Conservation (phyloP, 345 rosid species). For the Carallia pectinifolia region DNA sequence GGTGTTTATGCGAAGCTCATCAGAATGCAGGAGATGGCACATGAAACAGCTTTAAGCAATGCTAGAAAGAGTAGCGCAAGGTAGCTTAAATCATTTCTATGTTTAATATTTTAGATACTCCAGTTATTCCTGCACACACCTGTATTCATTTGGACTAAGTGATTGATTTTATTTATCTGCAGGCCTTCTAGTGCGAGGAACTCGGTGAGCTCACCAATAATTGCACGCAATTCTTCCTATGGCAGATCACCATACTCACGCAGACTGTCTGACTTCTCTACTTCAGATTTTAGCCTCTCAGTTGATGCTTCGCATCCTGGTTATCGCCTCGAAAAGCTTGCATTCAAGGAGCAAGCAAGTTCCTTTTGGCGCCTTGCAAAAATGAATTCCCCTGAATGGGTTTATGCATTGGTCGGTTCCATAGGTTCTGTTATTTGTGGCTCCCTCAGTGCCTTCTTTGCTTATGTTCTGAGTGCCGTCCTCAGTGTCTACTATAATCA, state of each 20-base stretch:
- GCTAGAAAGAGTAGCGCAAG: constrained; percentile 99
- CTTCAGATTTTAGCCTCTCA: constrained; percentile 95
- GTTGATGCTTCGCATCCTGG: constrained; percentile 68
- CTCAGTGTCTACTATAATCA: constrained; percentile 89
- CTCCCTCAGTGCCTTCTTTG: constrained; percentile 91
- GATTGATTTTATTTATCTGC: constrained; percentile 21
- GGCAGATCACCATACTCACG: constrained; percentile 97
- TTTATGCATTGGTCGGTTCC: constrained; percentile 82
- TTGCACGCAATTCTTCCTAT: constrained; percentile 87
- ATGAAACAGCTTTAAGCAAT: constrained; percentile 89
- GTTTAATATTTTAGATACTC: not conserved
- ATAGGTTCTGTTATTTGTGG: constrained; percentile 88
- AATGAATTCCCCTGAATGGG: constrained; percentile 98
- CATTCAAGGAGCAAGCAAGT: constrained; percentile 94
- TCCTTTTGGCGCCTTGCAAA: constrained; percentile 97
- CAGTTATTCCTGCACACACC: not conserved
- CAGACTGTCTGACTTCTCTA: constrained; percentile 91
- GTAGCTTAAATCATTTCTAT: constrained; percentile 27
- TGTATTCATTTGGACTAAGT: not conserved
- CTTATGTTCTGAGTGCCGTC: constrained; percentile 93
- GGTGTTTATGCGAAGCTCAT: constrained; percentile 92
- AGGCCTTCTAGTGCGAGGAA: constrained; percentile 98
- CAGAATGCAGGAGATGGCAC: constrained; percentile 90
- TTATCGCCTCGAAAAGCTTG: constrained; percentile 79
- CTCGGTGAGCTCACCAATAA: constrained; percentile 96